Percentiles rank a stretch among this genome's conserved stretches.
phyloP scores from a whole-genome alignment of 345 rosid species.

The Rubroshorea leprosula region DNA sequence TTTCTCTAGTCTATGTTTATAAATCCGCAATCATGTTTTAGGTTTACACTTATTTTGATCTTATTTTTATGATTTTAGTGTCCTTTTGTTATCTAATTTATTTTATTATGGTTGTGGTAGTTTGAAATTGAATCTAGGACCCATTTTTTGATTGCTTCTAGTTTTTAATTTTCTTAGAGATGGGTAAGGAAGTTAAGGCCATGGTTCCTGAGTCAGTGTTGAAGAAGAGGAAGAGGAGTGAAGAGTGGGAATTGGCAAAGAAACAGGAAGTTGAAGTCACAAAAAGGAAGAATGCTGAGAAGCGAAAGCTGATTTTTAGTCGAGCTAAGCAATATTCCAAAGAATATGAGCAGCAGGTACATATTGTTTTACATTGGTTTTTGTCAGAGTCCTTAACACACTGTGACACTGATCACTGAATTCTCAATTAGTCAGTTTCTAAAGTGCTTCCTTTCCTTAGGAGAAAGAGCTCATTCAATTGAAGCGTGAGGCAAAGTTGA shows the following conservation, averaged over 20 bases:
- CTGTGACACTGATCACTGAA: no score
- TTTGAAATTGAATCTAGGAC: no score
- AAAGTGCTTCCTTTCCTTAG: constrained; percentile 12
- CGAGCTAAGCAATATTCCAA: constrained; percentile 54
- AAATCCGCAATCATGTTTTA: no score
- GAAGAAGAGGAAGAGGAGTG: constrained; percentile 75
- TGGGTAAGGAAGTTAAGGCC: constrained; percentile 32
- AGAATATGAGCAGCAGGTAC: constrained; percentile 57
- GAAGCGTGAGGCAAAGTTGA: constrained; percentile 82
- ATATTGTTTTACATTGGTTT: no score
- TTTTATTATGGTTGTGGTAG: no score
- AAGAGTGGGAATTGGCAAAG: constrained; percentile 54
- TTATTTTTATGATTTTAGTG: no score
- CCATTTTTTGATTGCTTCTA: constrained; percentile 3
- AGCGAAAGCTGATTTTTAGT: constrained; percentile 45
- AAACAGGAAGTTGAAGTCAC: constrained; percentile 33
- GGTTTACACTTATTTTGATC: no score
- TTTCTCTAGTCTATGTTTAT: no score
- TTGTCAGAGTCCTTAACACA: background rate
- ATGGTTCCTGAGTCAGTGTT: constrained; percentile 72
- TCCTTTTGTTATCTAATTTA: no score
- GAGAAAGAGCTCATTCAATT: constrained; percentile 55
- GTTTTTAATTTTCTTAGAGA: constrained; percentile 8
- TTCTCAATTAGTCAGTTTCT: no score
- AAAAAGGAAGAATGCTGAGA: constrained; percentile 53